Base-by-base conservation (phyloP, 345 rosid species). In the Carallia brachiata region DNA sequence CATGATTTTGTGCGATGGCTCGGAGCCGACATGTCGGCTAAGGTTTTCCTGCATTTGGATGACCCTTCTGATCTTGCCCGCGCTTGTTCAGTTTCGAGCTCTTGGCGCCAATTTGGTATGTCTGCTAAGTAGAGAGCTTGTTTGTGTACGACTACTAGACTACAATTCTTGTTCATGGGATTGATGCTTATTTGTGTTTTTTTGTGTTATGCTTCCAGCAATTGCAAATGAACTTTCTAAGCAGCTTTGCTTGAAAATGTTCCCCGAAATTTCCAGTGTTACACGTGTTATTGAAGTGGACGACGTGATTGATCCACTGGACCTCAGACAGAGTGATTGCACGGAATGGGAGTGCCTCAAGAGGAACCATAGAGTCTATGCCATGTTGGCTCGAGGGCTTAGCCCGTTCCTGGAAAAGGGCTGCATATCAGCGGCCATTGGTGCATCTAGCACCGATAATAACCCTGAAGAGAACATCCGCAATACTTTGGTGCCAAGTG, bases 401-500 rank as follows among this genome's bases (percentile, higher is more conserved):
- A 36, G 63, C 52, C 69, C 80, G 47, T 53, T 54, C 23, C 23
- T 53, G 2, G 61, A 67, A 67, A 74, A 68, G 28, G 73, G 68
- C 50, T 80, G 81, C 73, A 65, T 83, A 60, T 67, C 76, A 37
- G 74, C 67, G 34, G 81, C 82, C 53, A 74, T 83, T 34, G 18
- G 76, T 70, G 83, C 86, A 58, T 80, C 83, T 8, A 83, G 83
- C 70, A 80, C 86, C 0, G 86, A 83, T 69, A 77, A 83, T 70
- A 74, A 74, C 66, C 86, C 83, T 0, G 76, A 68, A 18, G 86
- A 79, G 48, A 77, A 75, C 54, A 58, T 83, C 56, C 72, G 36
- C 39, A 83, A 83, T 44, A 83, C 86, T 16, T 70, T 83, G 80
- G 81, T 71, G 78, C 71, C 75, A 9, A 67, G 60, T 30, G 83